Conservation (phyloP, 2,329 filamentous ascomycete species). For the Nigrospora osmanthi region DNA sequence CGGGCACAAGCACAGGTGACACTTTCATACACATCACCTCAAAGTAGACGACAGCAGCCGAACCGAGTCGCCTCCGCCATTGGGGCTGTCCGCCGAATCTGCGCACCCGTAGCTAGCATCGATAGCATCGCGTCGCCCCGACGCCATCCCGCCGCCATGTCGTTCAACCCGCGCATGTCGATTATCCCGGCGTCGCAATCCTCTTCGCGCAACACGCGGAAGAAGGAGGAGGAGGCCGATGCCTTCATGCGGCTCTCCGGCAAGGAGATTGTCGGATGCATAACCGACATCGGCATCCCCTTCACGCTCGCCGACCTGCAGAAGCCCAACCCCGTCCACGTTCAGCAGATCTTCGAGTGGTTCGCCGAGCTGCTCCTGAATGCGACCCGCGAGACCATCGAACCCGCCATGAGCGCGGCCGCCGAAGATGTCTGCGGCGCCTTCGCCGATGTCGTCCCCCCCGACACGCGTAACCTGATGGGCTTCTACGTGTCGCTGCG, state of each 20-base stretch:
- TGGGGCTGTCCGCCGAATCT: too few relatives aligned
- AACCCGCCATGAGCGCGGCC: conserved; percentile 90
- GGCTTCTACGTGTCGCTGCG: conserved; percentile 85
- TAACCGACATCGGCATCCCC: conserved; percentile 89
- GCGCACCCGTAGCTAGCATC: neutral
- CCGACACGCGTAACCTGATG: conserved; percentile 90
- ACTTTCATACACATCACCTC: too few relatives aligned
- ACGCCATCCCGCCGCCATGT: conserved; percentile 31
- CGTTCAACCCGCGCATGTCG: conserved; percentile 53
- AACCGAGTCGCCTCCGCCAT: neutral
- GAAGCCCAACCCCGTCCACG: conserved; percentile 88
- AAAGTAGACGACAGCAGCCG: neutral
- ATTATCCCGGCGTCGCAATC: conserved; percentile 48
- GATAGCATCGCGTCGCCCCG: neutral
- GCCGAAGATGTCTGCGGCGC: conserved; percentile 81
- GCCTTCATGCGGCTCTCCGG: conserved; percentile 54
- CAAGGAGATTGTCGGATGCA: conserved; percentile 89
- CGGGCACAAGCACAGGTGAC: too few relatives aligned
- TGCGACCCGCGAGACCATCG: conserved; percentile 84
- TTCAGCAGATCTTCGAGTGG: conserved; percentile 97
- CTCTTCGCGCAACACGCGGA: conserved; percentile 40
- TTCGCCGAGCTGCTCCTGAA: conserved; percentile 93
- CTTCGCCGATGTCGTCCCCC: conserved; percentile 74
- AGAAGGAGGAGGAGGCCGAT: conserved; percentile 51
- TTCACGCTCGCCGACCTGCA: conserved; percentile 82